Base-by-base conservation (phyloP, 2,329 filamentous ascomycete species). In the Plenodomus biglobosus region DNA sequence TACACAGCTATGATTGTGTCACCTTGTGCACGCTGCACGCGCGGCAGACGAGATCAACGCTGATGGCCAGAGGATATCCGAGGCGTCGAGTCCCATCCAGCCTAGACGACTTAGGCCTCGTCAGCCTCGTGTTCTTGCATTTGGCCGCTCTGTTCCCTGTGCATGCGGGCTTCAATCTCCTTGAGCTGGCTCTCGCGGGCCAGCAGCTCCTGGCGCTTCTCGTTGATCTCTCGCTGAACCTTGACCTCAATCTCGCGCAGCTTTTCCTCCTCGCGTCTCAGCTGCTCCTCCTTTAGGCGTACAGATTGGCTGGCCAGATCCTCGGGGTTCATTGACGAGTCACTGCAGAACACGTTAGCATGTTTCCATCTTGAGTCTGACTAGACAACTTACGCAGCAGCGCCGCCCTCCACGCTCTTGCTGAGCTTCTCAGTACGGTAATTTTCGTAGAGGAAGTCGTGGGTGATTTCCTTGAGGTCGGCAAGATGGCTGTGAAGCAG, bases 381-480 rank as follows among this genome's bases (percentile, higher is more conserved):
- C 5, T 8, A 19, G 8, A 6, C 15, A 52, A 90, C 91, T 65
- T 88, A 96, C 91, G 85, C 85, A 83, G 85, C 84, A 76, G 85
- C 82, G 77, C 89, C 88, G 74, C 90, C 90, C 72, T 96, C 92
- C 64, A 99, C 94, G 73, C 91, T 96, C 90, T 97, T 99, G 81
- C 90, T 95, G 67, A 99, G 88, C 82, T 97, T 97, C 88, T 99
- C 94, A 70, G 94, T 99, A 90, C 94, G 91, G 84, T 99, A 99
- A 80, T 99, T 99, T 76, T 99, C 94, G 79, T 99, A 99, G 58
- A 99, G 80, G 86, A 99, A 99, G 76, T 99, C 94, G 76, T 99
- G 94, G 43, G 94, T 99, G 72, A 99, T 99, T 76, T 99, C 94
- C 85, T 99, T 99, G 68, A 99, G 79, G 75, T 99, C 94, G 53